Percentiles rank a stretch among this genome's conserved stretches.
Evolutionary conservation across 352 stramenopile species (phyloP).

Genomic region (Pythium grandisporangium): DNA sequence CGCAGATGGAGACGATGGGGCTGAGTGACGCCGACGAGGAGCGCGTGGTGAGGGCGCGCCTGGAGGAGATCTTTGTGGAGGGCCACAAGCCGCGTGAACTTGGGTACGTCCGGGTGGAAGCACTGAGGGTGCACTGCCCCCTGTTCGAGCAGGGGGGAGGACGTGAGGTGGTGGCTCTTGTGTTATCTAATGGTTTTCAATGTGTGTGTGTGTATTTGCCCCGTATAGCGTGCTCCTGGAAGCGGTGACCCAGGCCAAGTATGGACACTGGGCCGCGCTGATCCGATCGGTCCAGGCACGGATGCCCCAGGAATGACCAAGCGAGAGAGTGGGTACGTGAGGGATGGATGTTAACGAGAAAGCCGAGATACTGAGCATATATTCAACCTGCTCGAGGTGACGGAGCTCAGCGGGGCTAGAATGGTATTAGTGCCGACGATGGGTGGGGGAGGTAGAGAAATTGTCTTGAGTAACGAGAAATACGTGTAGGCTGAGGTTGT

Average conservation of each 20-base stretch:
- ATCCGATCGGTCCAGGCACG: no score
- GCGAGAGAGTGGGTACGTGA: no score
- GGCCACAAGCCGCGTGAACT: background rate
- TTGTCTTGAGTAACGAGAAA: no score
- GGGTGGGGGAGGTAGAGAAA: no score
- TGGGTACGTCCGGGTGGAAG: background rate
- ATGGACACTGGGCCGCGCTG: conserved; percentile 10
- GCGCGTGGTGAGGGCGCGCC: conserved; percentile 2
- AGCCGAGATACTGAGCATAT: no score
- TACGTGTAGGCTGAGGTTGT: no score
- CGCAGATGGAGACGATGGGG: conserved; percentile 2
- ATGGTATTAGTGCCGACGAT: no score
- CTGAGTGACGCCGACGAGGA: conserved; percentile 4
- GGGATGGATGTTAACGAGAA: no score
- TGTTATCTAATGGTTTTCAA: background rate
- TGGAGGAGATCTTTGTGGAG: conserved; percentile 9
- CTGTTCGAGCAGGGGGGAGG: conserved; percentile 4
- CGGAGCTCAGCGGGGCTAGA: no score
- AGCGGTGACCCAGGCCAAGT: conserved; percentile 12
- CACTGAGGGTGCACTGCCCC: background rate
- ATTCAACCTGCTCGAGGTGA: no score
- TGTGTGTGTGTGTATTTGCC: conserved; percentile 1
- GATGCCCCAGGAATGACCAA: no score
- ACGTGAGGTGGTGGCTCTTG: conserved; percentile 3
- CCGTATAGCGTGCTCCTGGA: conserved; percentile 11